Conservation (phyloP, 2,329 filamentous ascomycete species). For the Colletotrichum sojae region DNA sequence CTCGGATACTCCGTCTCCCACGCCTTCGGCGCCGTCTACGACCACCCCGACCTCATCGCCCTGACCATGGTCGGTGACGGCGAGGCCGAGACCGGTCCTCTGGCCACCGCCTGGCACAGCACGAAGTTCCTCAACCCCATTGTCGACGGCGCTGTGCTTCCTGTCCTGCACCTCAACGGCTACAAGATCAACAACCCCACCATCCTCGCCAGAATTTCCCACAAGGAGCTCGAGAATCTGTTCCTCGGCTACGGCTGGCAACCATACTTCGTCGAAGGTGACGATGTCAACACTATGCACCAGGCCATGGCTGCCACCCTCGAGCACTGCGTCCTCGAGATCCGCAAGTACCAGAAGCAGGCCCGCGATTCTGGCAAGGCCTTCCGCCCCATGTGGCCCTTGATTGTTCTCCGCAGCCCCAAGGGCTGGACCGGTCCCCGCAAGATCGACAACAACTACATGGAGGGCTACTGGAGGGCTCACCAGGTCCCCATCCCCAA, state of each 20-base stretch:
- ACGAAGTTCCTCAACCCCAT: constrained; percentile 87
- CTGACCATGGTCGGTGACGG: constrained; percentile 86
- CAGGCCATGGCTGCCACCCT: constrained; percentile 86
- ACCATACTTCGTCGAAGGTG: constrained; percentile 85
- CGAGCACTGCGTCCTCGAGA: constrained; percentile 80
- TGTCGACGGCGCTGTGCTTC: constrained; percentile 82
- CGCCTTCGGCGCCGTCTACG: constrained; percentile 83
- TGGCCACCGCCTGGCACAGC: constrained; percentile 86
- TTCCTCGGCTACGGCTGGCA: constrained; percentile 84
- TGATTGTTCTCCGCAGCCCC: constrained; percentile 82
- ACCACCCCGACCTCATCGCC: constrained; percentile 81
- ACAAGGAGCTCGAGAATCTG: constrained; percentile 78
- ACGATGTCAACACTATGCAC: constrained; percentile 81
- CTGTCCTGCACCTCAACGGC: constrained; percentile 83
- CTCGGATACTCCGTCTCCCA: constrained; percentile 86
- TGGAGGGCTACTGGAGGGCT: constrained; percentile 84
- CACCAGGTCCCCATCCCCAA: constrained; percentile 85
- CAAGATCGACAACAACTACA: constrained; percentile 77
- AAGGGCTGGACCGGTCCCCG: constrained; percentile 86
- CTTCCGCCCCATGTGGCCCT: constrained; percentile 81
- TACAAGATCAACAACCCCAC: constrained; percentile 91
- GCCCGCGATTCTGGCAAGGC: constrained; percentile 79
- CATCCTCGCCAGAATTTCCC: constrained; percentile 79
- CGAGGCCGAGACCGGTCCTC: constrained; percentile 84
- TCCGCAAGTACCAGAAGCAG: constrained; percentile 77